Evolutionary conservation across 2,329 filamentous ascomycete genomes (phyloP), one percentile per base, ranked within the genome.

Genomic region (Pestalotiopsis sp.): DNA sequence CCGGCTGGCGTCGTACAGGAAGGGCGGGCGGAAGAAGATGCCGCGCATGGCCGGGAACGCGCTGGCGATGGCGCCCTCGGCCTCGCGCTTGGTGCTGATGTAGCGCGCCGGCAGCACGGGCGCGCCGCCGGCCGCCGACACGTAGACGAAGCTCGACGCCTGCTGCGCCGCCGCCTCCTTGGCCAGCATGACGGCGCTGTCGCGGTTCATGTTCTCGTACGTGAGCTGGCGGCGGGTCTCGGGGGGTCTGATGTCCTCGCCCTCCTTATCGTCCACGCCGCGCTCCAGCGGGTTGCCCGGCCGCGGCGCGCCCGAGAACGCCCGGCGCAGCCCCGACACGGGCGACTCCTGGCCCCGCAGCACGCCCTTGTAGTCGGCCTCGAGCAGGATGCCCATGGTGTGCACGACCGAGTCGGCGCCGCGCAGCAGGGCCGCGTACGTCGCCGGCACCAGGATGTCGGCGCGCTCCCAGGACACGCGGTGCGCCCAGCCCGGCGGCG

Each of bases 171-270:
- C 86, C 1, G 94, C 90, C 78, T 95, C 93, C 76, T 91, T 90
- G 14, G 95, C 96, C 14, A 98, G 86, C 67, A 91, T 88, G 70
- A 98, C 89, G 62, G 95, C 95, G 82, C 85, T 89, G 82, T 98
- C 95, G 68, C 96, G 89, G 82, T 99, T 99, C 94, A 99, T 98
- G 70, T 94, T 86, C 83, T 98, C 96, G 83, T 99, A 99, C 20
- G 95, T 98, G 75, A 97, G 85, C 81, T 96, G 92, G 31, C 91
- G 90, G 73, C 90, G 90, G 60, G 84, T 87, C 79, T 93, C 90
- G 66, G 90, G 85, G 1, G 91, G 87, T 73, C 87, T 85, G 73
- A 95, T 86, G 70, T 88, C 85, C 70, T 88, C 88, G 57, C 85
- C 80, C 65, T 84, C 27, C 27, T 31, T 31, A 5, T 31, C 69